Percentiles rank a stretch among this genome's conserved stretches.
Conservation (phyloP, 345 rosid species). For the Erysimum cheiranthoides region DNA sequence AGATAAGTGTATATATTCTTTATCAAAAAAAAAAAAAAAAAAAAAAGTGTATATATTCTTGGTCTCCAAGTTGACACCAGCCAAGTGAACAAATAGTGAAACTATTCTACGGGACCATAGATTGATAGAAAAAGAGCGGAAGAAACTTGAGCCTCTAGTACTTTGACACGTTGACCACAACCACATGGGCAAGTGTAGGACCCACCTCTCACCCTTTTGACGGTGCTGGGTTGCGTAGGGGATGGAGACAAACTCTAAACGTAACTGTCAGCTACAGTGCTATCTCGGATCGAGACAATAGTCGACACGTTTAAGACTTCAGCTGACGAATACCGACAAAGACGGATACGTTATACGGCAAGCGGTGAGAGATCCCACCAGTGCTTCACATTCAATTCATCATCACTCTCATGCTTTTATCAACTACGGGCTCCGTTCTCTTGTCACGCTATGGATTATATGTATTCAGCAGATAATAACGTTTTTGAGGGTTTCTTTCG, state of each 20-base stretch:
- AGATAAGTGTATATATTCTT: slow-evolving; percentile 34
- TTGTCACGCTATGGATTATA: slow-evolving; percentile 26
- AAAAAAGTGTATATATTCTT: slow-evolving; percentile 26
- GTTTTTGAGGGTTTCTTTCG: slow-evolving; percentile 1
- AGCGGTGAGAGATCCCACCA: slow-evolving; percentile 15
- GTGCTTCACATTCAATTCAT: slow-evolving; percentile 37
- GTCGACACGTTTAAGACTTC: slow-evolving; percentile 32
- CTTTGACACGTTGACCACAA: slow-evolving; percentile 43
- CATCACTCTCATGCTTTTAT: slow-evolving; percentile 35
- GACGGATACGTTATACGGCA: slow-evolving; percentile 24
- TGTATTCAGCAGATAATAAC: slow-evolving; percentile 18
- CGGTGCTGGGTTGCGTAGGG: slow-evolving; percentile 38
- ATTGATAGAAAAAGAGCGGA: slow-evolving; percentile 8
- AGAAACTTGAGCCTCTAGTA: slow-evolving; percentile 18
- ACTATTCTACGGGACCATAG: slow-evolving; percentile 30
- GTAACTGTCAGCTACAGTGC: slow-evolving; percentile 36
- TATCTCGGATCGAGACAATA: slow-evolving; percentile 20
- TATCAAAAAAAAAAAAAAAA: no score
- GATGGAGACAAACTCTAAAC: slow-evolving; percentile 37
- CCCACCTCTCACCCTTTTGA: slow-evolving; percentile 20
- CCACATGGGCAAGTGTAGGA: slow-evolving; percentile 33
- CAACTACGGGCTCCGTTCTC: slow-evolving; percentile 5
- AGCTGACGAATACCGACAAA: slow-evolving; percentile 29
- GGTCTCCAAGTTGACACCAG: slow-evolving; percentile 20
- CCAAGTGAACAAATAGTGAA: slow-evolving; percentile 14